phyloP scores from a whole-genome alignment of 2,329 filamentous ascomycete species.

The Penicillium psychrosexuale region DNA sequence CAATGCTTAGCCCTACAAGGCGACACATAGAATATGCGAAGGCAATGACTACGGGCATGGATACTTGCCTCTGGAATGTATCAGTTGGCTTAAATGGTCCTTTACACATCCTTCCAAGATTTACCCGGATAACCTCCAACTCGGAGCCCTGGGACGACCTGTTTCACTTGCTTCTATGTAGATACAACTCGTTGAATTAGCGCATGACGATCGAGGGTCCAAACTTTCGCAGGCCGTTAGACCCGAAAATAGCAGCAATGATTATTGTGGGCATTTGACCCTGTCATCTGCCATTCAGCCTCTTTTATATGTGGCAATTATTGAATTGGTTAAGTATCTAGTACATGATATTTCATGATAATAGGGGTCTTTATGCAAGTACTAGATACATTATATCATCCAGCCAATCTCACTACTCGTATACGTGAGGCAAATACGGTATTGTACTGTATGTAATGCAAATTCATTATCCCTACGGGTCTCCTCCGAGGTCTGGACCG shows the following conservation, averaged over 20 bases:
- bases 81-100: not conserved
- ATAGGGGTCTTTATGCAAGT: not conserved
- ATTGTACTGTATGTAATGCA: not conserved
- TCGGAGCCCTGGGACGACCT: not conserved
- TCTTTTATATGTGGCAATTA: not conserved
- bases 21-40: not conserved
- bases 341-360: not conserved
- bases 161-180: not conserved
- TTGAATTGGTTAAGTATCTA: not conserved
- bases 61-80: not conserved
- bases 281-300: not conserved
- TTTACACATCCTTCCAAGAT: not conserved
- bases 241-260: not conserved
- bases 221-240: not conserved
- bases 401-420: too few species aligned
- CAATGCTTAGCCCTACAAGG: not conserved
- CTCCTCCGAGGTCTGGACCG: not conserved
- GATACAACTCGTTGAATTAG: not conserved
- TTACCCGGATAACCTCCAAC: not conserved
- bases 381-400: not conserved
- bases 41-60: not conserved
- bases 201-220: slow-evolving; percentile 14
- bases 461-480: not conserved
- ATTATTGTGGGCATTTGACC: not conserved
- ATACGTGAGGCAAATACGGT: not conserved